phyloP scores from a whole-genome alignment of 164 flowering plant species.

The Magnolia changhungtana region DNA sequence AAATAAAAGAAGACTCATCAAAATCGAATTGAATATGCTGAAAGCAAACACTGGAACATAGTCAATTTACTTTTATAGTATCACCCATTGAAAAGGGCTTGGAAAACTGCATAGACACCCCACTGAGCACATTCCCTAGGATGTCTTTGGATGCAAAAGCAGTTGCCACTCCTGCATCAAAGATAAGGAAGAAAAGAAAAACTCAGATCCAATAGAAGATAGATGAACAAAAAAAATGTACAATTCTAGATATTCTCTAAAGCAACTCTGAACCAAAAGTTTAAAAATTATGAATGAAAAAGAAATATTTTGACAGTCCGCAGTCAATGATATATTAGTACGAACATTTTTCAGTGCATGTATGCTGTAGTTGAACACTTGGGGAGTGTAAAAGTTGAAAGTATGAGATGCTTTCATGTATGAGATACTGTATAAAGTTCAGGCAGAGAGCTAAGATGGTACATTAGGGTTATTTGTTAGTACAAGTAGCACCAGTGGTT shows the following conservation, averaged over 20 bases:
- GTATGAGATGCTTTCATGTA: too few species aligned
- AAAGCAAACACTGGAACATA: not conserved
- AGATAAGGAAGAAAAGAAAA: conserved; percentile 1
- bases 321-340: too few species aligned
- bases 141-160: conserved; percentile 93
- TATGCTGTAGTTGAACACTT: not conserved
- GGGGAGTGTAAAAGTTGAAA: too few species aligned
- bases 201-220: conserved; percentile 4
- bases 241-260: not conserved
- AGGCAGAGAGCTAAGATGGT: too few species aligned
- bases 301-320: not conserved
- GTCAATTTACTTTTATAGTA: conserved; percentile 66
- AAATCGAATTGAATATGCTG: not conserved
- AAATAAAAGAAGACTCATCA: not conserved
- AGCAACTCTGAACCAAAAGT: not conserved
- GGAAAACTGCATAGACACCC: conserved; percentile 79
- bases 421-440: too few species aligned
- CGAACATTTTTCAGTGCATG: not conserved
- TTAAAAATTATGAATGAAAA: not conserved
- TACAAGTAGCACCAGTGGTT: too few species aligned
- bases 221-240: not conserved
- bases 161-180: conserved; percentile 81
- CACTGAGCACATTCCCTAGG: conserved; percentile 91
- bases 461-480: too few species aligned
- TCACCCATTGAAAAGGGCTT: conserved; percentile 90